phyloP scores from a whole-genome alignment of 805 yeast genomes.

The Ogataea corticis region DNA sequence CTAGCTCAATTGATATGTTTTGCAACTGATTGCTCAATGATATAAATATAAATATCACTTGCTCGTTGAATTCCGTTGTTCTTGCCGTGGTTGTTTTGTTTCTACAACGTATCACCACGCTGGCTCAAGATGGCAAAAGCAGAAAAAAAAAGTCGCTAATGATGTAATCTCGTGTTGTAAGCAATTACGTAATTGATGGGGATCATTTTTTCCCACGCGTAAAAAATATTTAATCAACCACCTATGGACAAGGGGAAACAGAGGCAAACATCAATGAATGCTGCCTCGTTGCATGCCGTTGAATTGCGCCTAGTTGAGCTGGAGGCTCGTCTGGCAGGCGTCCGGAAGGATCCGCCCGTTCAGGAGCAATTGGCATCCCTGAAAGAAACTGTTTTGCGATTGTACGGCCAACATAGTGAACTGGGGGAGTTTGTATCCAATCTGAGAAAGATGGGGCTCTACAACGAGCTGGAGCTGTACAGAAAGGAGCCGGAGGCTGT shows the following conservation, averaged over 20 bases:
- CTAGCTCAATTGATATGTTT: conserved; percentile 2
- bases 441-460: conserved; percentile 11
- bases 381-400: conserved; percentile 1
- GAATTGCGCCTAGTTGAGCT: conserved; percentile 15
- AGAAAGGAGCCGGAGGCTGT: neutral
- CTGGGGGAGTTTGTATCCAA: conserved; percentile 7
- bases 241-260: neutral
- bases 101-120: conserved; percentile 10
- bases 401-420: conserved; percentile 9
- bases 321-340: conserved; percentile 16
- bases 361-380: conserved; percentile 9
- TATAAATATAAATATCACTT: no score
- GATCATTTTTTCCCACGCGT: no score
- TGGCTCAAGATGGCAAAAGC: conserved; percentile 10
- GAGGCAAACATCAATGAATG: neutral
- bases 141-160: neutral
- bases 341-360: conserved; percentile 3
- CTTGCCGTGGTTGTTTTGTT: conserved; percentile 8
- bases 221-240: neutral
- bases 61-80: neutral
- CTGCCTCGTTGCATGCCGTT: conserved; percentile 9
- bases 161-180: neutral
- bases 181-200: neutral
- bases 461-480: conserved; percentile 6
- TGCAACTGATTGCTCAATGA: no score